These are phyloP conservation scores for Porodaedalea pini DNA, from an alignment of 1,284 basidiomycete species.

Conservation along the genomic window DNA sequence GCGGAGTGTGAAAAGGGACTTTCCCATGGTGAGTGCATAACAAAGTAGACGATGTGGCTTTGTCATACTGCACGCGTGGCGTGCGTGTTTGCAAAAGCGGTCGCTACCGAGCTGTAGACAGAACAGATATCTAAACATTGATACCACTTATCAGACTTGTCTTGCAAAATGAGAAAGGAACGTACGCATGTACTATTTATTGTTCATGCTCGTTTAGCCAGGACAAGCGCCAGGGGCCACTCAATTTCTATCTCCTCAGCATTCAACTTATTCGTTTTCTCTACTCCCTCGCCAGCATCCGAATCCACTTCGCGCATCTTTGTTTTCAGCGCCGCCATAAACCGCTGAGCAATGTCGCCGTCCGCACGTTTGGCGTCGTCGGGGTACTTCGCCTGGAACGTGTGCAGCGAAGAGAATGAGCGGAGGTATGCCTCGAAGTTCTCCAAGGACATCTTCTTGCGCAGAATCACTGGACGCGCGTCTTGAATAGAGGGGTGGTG, in stretches of 20 bases:
- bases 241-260: constrained; percentile 55
- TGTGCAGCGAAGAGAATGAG: constrained; percentile 71
- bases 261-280: not conserved
- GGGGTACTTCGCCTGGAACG: constrained; percentile 63
- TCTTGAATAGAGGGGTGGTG: constrained; percentile 44
- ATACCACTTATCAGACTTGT: too few relatives aligned
- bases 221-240: constrained; percentile 69
- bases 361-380: constrained; percentile 45
- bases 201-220: constrained; percentile 43
- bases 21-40: too few relatives aligned
- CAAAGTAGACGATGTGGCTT: too few relatives aligned
- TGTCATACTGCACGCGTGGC: too few relatives aligned
- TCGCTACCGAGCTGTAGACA: too few relatives aligned
- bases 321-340: constrained; percentile 49
- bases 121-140: too few relatives aligned
- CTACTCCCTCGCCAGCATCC: constrained; percentile 28
- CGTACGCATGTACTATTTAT: too few relatives aligned
- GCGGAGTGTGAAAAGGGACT: too few relatives aligned
- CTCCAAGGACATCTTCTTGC: constrained; percentile 58
- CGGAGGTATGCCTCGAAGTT: constrained; percentile 66
- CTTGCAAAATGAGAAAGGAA: too few relatives aligned
- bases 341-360: constrained; percentile 64
- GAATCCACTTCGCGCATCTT: constrained; percentile 37
- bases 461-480: constrained; percentile 53
- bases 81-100: too few relatives aligned